Percentiles rank a stretch among this genome's conserved stretches.
phyloP scores from a whole-genome alignment of 768 basidiomycete genomes.

The Suillus hirtellus region DNA sequence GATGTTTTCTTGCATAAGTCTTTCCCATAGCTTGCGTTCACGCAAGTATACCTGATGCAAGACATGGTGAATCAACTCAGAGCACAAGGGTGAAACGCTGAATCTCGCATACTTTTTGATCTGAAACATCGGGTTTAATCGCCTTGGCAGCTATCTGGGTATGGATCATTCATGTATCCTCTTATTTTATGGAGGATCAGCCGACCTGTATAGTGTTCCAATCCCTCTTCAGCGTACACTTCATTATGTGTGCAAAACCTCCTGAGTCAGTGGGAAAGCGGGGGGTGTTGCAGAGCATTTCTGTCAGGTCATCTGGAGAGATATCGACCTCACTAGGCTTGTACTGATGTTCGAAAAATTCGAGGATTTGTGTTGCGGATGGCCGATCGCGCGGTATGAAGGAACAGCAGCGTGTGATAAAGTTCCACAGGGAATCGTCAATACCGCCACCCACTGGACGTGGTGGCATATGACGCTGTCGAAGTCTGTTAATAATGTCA shows the following conservation, averaged over 20 bases:
- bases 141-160: not conserved
- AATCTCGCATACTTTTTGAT: not conserved
- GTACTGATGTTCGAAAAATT: not conserved
- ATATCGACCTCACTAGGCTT: not conserved
- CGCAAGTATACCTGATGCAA: conserved; percentile 18
- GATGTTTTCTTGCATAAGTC: conserved; percentile 27
- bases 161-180: not conserved
- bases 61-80: not conserved
- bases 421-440: not conserved
- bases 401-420: conserved; percentile 2
- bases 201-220: not conserved
- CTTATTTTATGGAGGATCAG: not conserved
- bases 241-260: conserved; percentile 25
- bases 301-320: not conserved
- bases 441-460: not conserved
- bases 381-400: not conserved
- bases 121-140: not conserved
- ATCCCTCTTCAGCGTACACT: conserved; percentile 15
- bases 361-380: not conserved
- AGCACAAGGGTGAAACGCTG: not conserved
- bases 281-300: not conserved
- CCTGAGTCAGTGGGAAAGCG: not conserved
- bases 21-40: conserved; percentile 26
- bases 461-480: not conserved
- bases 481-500: not conserved